These are phyloP conservation scores for Pyricularia grisea DNA, from an alignment of 2,329 filamentous ascomycete species.

Conservation along the genomic window DNA sequence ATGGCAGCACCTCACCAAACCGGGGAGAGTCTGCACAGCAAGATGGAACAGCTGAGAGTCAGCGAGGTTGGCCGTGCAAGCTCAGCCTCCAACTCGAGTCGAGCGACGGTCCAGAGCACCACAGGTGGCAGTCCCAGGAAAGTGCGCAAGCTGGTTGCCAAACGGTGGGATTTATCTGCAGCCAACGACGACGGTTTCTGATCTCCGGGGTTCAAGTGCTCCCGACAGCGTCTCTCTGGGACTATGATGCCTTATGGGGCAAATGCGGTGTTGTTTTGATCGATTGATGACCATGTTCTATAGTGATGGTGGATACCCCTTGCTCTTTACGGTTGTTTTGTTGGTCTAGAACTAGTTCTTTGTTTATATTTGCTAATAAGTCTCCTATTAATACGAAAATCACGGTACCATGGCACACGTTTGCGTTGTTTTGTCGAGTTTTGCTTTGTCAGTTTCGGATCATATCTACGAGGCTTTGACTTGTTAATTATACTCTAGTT, in stretches of 20 bases:
- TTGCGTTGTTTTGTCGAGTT: neutral
- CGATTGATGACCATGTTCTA: neutral
- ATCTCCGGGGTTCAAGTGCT: constrained; percentile 3
- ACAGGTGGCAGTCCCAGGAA: constrained; percentile 39
- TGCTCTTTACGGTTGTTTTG: neutral
- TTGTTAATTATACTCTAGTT: neutral
- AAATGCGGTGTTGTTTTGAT: neutral
- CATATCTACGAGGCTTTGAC: neutral
- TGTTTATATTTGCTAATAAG: neutral
- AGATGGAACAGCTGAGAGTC: constrained; percentile 41
- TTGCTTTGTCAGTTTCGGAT: neutral
- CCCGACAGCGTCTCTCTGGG: neutral
- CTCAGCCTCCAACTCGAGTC: constrained; percentile 8
- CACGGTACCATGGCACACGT: neutral
- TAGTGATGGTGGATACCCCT: neutral
- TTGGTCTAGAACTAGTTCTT: neutral
- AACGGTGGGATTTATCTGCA: constrained; percentile 34
- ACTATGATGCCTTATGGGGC: neutral
- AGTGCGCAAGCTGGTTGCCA: constrained; percentile 36
- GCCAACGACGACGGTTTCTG: constrained; percentile 31
- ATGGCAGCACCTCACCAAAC: constrained; percentile 9
- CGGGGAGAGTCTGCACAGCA: constrained; percentile 29
- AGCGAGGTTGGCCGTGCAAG: constrained; percentile 18
- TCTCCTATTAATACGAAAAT: neutral
- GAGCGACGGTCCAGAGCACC: constrained; percentile 16